Evolutionary conservation across 306 rosid genomes (phyloP).

Genomic region (Arachis stenosperma): DNA sequence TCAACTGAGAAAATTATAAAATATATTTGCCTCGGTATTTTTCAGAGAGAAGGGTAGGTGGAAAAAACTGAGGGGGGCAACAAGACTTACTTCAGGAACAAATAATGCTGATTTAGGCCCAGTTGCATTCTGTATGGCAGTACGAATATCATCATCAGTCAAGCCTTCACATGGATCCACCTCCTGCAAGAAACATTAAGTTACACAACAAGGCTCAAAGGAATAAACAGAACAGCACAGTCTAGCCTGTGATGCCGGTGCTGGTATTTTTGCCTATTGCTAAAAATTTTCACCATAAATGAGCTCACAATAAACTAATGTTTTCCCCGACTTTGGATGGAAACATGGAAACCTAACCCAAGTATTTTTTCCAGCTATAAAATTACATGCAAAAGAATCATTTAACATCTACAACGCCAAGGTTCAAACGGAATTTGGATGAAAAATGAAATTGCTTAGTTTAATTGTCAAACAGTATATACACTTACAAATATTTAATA

Average conservation of each 20-base stretch:
- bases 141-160: conserved; percentile 96
- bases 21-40: not conserved
- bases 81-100: conserved; percentile 87
- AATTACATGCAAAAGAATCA: not conserved
- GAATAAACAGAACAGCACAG: conserved; percentile 26
- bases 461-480: conserved; percentile 5
- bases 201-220: conserved; percentile 38
- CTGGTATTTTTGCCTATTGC: not conserved
- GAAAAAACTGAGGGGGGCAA: not conserved
- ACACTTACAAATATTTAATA: not conserved
- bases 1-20: not conserved
- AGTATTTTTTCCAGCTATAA: not conserved
- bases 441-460: conserved; percentile 2
- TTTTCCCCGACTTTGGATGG: conserved; percentile 1
- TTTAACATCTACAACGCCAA: conserved; percentile 4
- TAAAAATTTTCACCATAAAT: not conserved
- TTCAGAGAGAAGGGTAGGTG: not conserved
- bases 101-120: conserved; percentile 95
- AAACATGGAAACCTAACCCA: not conserved
- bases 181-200: conserved; percentile 63
- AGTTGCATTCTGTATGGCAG: conserved; percentile 98
- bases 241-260: not conserved
- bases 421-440: not conserved
- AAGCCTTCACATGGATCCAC: conserved; percentile 99
- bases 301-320: not conserved